phyloP scores from a whole-genome alignment of 306 rosid species.

The Chamaecrista fasciculata region DNA sequence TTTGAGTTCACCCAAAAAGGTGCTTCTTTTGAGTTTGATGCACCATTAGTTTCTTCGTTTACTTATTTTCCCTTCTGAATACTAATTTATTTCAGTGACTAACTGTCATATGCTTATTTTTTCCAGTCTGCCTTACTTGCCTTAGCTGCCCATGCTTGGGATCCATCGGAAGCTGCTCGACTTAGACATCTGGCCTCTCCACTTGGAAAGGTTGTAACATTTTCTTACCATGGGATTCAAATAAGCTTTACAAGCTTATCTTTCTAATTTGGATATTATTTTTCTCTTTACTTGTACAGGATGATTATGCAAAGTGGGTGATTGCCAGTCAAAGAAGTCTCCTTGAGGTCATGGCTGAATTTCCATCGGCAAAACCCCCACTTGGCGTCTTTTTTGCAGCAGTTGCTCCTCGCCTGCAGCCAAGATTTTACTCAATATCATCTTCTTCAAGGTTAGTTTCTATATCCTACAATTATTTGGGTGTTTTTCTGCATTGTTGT shows the following conservation, averaged over 20 bases:
- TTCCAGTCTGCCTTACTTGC: slow-evolving; percentile 80
- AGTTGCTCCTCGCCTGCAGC: slow-evolving; percentile 90
- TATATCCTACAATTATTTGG: neutral
- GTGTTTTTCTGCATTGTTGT: slow-evolving; percentile 12
- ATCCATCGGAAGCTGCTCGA: slow-evolving; percentile 84
- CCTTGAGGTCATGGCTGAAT: slow-evolving; percentile 90
- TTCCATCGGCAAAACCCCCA: slow-evolving; percentile 89
- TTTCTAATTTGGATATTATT: slow-evolving; percentile 34
- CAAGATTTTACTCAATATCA: slow-evolving; percentile 94
- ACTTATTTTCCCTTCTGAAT: neutral
- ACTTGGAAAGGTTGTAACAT: slow-evolving; percentile 76
- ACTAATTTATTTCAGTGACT: slow-evolving; percentile 14
- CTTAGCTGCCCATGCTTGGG: slow-evolving; percentile 86
- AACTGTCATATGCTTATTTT: slow-evolving; percentile 12
- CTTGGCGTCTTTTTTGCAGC: slow-evolving; percentile 91
- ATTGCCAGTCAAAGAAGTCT: slow-evolving; percentile 89
- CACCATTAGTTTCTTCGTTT: neutral
- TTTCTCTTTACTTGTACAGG: slow-evolving; percentile 47
- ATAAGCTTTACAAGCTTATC: neutral
- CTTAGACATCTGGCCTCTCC: slow-evolving; percentile 91
- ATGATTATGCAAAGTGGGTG: slow-evolving; percentile 89
- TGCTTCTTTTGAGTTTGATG: slow-evolving; percentile 35
- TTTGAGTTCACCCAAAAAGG: slow-evolving; percentile 92
- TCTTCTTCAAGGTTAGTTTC: slow-evolving; percentile 76
- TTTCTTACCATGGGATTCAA: slow-evolving; percentile 2